Percentiles rank a stretch among this genome's conserved stretches.
phyloP scores from a whole-genome alignment of 2,329 filamentous ascomycete species.

The Monilinia laxa region DNA sequence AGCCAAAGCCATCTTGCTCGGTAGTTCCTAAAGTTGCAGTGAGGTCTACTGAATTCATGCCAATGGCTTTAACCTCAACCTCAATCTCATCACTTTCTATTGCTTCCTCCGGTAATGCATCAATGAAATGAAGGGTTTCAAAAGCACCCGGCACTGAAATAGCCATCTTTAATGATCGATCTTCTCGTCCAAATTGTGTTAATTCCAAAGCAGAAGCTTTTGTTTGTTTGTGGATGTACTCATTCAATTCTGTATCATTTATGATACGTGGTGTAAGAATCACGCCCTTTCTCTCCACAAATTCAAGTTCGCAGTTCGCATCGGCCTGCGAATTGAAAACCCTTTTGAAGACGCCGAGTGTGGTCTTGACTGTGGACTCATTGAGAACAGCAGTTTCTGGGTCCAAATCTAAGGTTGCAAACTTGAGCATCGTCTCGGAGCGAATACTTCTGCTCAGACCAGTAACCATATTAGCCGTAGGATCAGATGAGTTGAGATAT shows the following conservation, averaged over 20 bases:
- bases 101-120: conserved; percentile 24
- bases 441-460: conserved; percentile 22
- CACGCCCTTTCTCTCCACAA: conserved; percentile 9
- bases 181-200: conserved; percentile 18
- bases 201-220: conserved; percentile 19
- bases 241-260: conserved; percentile 32
- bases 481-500: conserved; percentile 40
- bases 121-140: conserved; percentile 37
- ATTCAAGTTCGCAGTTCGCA: conserved; percentile 4
- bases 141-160: conserved; percentile 34
- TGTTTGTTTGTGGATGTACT: conserved; percentile 27
- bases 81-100: conserved; percentile 34
- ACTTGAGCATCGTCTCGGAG: conserved; percentile 21
- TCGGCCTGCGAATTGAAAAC: background rate
- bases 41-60: conserved; percentile 39
- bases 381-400: background rate
- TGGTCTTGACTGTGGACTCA: background rate
- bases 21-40: conserved; percentile 40
- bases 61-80: conserved; percentile 39
- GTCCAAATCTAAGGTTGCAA: conserved; percentile 21
- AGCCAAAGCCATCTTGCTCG: conserved; percentile 38
- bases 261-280: conserved; percentile 20
- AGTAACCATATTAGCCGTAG: conserved; percentile 35
- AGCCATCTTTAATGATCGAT: conserved; percentile 31
- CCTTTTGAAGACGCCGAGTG: background rate